These are phyloP conservation scores for Mucor plumbeus DNA, from an alignment of 371 early-diverging fungal genomes.

Conservation along the genomic window DNA sequence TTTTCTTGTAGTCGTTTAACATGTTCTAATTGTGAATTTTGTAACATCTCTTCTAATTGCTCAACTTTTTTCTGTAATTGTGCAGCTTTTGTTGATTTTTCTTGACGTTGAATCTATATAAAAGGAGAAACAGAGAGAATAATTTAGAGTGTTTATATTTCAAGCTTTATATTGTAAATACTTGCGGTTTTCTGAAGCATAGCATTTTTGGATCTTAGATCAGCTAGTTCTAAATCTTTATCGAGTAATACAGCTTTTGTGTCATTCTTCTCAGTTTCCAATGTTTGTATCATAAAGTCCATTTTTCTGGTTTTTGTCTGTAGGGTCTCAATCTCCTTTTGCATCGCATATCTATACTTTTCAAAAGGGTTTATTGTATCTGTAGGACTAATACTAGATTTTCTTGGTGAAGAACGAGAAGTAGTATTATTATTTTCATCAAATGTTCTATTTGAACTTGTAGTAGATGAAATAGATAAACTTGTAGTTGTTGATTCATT, in stretches of 20 bases:
- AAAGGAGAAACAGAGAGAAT: neutral
- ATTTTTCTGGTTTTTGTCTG: constrained; percentile 38
- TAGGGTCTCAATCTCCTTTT: constrained; percentile 45
- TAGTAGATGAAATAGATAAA: constrained; percentile 27
- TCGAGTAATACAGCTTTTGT: constrained; percentile 22
- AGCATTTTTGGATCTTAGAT: constrained; percentile 38
- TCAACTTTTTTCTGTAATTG: constrained; percentile 40
- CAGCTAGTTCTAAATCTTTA: constrained; percentile 42
- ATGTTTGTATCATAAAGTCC: constrained; percentile 30
- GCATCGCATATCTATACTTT: constrained; percentile 40
- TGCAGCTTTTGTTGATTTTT: constrained; percentile 33
- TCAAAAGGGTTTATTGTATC: constrained; percentile 32
- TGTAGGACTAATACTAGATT: neutral
- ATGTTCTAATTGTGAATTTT: constrained; percentile 9
- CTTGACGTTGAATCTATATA: constrained; percentile 32
- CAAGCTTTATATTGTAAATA: neutral
- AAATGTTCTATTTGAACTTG: constrained; percentile 32
- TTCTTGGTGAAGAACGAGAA: constrained; percentile 3
- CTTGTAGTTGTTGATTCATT: constrained; percentile 27
- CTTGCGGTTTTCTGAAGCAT: constrained; percentile 36
- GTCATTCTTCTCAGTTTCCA: constrained; percentile 32
- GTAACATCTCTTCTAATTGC: constrained; percentile 28
- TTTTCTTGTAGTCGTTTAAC: constrained; percentile 23
- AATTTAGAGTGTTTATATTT: neutral
- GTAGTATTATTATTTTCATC: constrained; percentile 26